Base-by-base conservation (phyloP, 116 monocot species). In the Iris pallida region DNA sequence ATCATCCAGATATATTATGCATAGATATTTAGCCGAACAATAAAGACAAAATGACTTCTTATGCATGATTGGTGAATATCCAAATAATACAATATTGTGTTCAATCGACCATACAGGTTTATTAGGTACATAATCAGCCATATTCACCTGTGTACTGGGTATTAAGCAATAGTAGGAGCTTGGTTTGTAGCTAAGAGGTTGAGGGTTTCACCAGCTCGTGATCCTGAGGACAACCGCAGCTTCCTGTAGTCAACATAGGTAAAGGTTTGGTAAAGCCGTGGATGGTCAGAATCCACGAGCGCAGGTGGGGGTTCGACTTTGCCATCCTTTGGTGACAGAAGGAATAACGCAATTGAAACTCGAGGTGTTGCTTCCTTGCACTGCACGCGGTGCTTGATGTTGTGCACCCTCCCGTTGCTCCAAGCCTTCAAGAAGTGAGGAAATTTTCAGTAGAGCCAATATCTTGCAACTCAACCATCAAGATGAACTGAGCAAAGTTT, bases 401-500 rank as follows among this genome's bases (percentile, higher is more conserved):
- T 84, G 53, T 75, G 80, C 14, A 88, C 65, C 20, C 74, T 79
- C 9, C 88, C 84, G 55, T 88, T 88, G 73, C 88, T 88, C 88
- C 88, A 88, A 8, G 72, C 84, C 88, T 88, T 45, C 30, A 72
- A n/a, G 16, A n/a, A 46, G 14, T 30, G 30, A 30, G 30, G 30
- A 30, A 30, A 30, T 30, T 30, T 30, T 30, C 30, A 30, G 30
- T 30, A 30, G 30, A 30, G 30, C 30, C 30, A 30, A 30, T 30
- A 30, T 30, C 30, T 30, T 30, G 3, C 30, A 30, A 30, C 30
- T 30, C 30, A 30, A 30, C 30, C 30, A 30, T 30, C 30, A 30
- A 30, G 30, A 30, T 30, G 0, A 30, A 30, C 30, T 30, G 30
- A 3, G 30, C 30, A 30, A 30, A 30, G 30, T 30, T 30, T 30